Base-by-base conservation (phyloP, 148 eudicot genomes). In the Limonium bicolor region DNA sequence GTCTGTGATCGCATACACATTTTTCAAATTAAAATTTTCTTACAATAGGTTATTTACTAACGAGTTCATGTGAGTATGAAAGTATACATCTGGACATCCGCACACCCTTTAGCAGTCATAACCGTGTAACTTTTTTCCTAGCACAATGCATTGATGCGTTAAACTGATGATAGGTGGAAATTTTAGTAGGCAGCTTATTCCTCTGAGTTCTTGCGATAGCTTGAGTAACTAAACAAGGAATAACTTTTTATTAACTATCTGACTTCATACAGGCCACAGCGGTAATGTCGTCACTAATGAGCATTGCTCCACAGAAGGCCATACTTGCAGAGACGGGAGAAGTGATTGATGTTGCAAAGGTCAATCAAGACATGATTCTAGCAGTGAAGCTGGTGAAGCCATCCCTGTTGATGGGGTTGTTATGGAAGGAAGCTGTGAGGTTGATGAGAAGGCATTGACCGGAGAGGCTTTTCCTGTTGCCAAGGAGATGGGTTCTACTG, bases 401-500 rank as follows among this genome's bases (percentile, higher is more conserved):
- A 63, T 78, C 31, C 81, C 86, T n/a, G 62, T 78, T 15, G 87
- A 78, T 34, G 87, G 87, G 19, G 27, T 78, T 24, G 76, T 78
- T 7, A 64, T 68, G 5, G 68, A 74, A 14, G 87, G 87, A 3
- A 60, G 46, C 10, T 77, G 95, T 58, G 97, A 90, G 51, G 87
- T 80, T 3, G 97, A 90, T 15, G 97, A 90, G 60, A 90, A 84
- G 40, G 67, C 80, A 8, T 55, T 90, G 49, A 90, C 97, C 0
- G 97, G 97, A 27, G 97, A 90, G 58, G 78, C 97, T 5, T 77
- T 70, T 54, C 97, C 93, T 1, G 97, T 78, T 16, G 5, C 77
- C 20, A 90, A 90, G 54, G 72, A 75, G 38, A 71, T 50, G 44
- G 85, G 73, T 41, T 77, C 87, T 14, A 51, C 21, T 26, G 95